Base-by-base conservation (phyloP, 192 early-diverging fungal species). In the Neocallimastix lanati region DNA sequence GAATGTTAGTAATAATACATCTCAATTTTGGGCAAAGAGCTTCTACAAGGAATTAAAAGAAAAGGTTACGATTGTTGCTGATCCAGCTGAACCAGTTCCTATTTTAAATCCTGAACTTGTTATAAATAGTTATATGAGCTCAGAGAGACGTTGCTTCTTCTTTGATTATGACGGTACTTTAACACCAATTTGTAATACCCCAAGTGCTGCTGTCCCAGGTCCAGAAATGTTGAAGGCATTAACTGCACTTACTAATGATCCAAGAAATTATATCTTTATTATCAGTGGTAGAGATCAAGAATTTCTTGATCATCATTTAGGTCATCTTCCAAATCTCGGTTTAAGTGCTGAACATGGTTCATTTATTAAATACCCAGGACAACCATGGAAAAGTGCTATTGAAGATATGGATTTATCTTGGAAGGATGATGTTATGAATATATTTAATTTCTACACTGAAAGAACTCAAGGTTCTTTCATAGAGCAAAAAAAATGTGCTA, bases 161-260 rank as follows among this genome's bases (percentile, higher is more conserved):
- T 94, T 99, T 83, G 96, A 98, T 81, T 98, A 98, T 83, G 97
- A 98, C 81, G 97, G 97, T 30, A 99, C 96, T 9, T 84, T 99
- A 18, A 96, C 96, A 3, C 94, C 96, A 5, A 97, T 96, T 76
- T 87, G 87, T 77, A 95, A 93, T 84, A 93, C 89, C 28, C 95
- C 95, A 16, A 88, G 89, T 6, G 91, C 91, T 35, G 95, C 95
- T 16, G 80, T 92, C 11, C 97, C 96, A 77, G 89, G 93, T 58
- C 87, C 90, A 37, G 88, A 90, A 29, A 95, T 95, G 94, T 88
- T 99, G 12, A 82, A 86, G 76, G 92, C 92, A 11, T 81, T 99
- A 81, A 80, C 86, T 27, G 78, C 77, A 28, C 86, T 99, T 21
- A 88, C 88, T 33, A 83, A 81, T 13, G 95, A 99, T 82, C 93